A percentile compares a stretch with the other conserved stretches of the same genome.
phyloP scores from a whole-genome alignment of 352 stramenopile species.

The Globisporangium polare region DNA sequence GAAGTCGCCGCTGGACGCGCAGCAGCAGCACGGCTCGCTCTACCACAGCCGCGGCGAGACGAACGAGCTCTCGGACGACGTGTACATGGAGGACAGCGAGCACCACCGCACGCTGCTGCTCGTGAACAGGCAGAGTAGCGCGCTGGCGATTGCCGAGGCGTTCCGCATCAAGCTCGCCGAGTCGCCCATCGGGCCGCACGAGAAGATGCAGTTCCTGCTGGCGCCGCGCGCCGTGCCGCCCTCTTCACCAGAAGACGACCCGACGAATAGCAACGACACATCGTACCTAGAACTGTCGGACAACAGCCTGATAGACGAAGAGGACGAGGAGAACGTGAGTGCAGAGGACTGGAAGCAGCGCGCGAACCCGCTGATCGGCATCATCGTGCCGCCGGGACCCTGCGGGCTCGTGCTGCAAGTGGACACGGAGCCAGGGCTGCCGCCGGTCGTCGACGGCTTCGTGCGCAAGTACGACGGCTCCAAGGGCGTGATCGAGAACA shows the following conservation, averaged over 20 bases:
- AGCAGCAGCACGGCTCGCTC: slow-evolving; percentile 30
- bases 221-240: slow-evolving; percentile 8
- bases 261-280: not conserved
- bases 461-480: slow-evolving; percentile 56
- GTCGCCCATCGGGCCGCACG: slow-evolving; percentile 59
- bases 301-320: slow-evolving; percentile 19
- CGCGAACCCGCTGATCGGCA: slow-evolving; percentile 53
- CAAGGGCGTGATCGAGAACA: slow-evolving; percentile 78
- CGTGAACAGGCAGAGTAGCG: slow-evolving; percentile 29
- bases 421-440: slow-evolving; percentile 21
- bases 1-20: slow-evolving; percentile 6
- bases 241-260: not conserved
- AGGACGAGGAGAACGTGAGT: slow-evolving; percentile 41
- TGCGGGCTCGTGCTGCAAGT: slow-evolving; percentile 71
- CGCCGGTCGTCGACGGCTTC: slow-evolving; percentile 73
- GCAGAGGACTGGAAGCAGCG: slow-evolving; percentile 70
- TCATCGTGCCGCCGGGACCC: slow-evolving; percentile 71
- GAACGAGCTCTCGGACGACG: slow-evolving; percentile 50
- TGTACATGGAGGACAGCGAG: slow-evolving; percentile 19
- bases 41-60: slow-evolving; percentile 51
- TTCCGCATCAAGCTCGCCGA: slow-evolving; percentile 70
- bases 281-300: slow-evolving; percentile 14
- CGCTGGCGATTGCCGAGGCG: slow-evolving; percentile 54
- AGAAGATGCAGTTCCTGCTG: slow-evolving; percentile 61
- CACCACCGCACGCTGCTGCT: slow-evolving; percentile 16